A percentile compares a stretch with the other conserved stretches of the same genome.
phyloP scores from a whole-genome alignment of 208 protist species.

The Acanthamoeba lenticulata region DNA sequence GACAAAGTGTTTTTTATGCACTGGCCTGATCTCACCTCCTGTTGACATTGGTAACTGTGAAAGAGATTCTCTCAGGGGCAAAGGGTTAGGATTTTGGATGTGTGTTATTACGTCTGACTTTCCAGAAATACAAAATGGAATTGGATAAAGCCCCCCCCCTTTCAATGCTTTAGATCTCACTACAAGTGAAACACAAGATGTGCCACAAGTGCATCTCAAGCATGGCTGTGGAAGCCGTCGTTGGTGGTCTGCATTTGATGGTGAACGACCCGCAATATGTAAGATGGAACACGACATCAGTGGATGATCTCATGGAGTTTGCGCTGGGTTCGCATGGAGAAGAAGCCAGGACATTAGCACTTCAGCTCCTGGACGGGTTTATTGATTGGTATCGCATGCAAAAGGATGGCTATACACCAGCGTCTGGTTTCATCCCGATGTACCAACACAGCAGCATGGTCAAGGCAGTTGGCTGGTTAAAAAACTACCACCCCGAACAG shows the following conservation, averaged over 20 bases:
- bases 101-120: too few relatives aligned
- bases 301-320: conserved; percentile 15
- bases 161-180: too few relatives aligned
- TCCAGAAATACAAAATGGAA: too few relatives aligned
- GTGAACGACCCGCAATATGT: too few relatives aligned
- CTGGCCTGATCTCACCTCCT: neutral
- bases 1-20: neutral
- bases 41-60: neutral
- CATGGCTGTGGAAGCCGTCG: too few relatives aligned
- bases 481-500: neutral
- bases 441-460: conserved; percentile 5
- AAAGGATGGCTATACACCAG: neutral
- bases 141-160: too few relatives aligned
- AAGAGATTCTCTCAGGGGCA: too few relatives aligned
- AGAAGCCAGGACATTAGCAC: neutral
- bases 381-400: neutral
- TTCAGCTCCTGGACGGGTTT: conserved; percentile 3
- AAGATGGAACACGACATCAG: neutral
- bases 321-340: neutral
- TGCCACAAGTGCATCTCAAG: too few relatives aligned
- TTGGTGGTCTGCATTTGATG: too few relatives aligned
- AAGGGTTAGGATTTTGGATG: too few relatives aligned
- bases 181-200: too few relatives aligned
- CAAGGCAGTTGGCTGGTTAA: neutral
- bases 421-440: neutral